Evolutionary conservation across 192 early-diverging fungal species (phyloP).

Genomic region (Entomortierella parvispora): DNA sequence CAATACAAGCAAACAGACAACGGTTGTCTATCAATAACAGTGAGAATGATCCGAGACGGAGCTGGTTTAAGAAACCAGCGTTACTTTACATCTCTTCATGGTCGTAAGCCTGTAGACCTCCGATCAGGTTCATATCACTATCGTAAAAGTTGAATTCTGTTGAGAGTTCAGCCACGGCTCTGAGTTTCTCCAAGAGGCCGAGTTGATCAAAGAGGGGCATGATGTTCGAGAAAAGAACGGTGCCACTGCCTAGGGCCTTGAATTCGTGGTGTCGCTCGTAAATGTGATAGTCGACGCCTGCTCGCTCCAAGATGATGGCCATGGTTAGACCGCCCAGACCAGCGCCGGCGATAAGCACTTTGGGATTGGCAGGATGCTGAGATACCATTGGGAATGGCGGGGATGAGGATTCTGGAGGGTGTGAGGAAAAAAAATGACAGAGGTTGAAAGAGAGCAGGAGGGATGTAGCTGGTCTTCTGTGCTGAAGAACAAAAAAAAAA

Average conservation of each 20-base stretch:
- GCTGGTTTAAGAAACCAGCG: no score
- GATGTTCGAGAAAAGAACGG: background rate
- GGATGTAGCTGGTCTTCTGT: background rate
- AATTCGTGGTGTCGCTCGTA: slow-evolving; percentile 3
- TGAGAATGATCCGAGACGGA: background rate
- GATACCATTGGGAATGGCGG: background rate
- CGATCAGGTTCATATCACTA: background rate
- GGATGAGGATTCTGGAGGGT: background rate
- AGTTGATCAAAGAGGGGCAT: background rate
- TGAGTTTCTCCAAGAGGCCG: background rate
- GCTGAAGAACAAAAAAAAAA: background rate
- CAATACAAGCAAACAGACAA: background rate
- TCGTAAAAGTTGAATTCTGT: background rate
- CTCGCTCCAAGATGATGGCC: background rate
- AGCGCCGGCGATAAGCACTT: background rate
- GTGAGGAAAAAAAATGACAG: background rate
- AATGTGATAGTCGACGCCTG: slow-evolving; percentile 2
- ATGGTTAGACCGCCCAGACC: background rate
- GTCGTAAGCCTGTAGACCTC: background rate
- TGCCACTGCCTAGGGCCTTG: background rate
- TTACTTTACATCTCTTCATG: background rate
- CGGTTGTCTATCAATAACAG: no score
- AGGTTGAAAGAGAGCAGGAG: background rate
- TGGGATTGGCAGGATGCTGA: background rate
- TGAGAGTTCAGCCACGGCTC: no score